Percentiles rank a stretch among this genome's conserved stretches.
Conservation (phyloP, 2,329 filamentous ascomycete species). For the Neonectria sp. region DNA sequence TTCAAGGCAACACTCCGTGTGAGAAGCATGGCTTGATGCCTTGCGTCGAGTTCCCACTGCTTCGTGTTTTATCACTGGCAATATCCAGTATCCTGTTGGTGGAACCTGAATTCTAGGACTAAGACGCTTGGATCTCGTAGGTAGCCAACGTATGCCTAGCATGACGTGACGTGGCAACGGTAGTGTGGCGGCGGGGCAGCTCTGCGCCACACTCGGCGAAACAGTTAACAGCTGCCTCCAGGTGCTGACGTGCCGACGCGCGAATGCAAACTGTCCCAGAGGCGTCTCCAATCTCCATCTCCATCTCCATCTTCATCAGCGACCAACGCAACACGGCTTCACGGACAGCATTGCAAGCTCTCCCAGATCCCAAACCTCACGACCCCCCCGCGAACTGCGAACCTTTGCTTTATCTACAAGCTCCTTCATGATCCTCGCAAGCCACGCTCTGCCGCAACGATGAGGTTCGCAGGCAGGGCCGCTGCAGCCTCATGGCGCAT, state of each 20-base stretch:
- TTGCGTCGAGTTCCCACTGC: not conserved
- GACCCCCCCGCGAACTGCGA: slow-evolving; percentile 2
- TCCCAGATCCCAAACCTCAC: slow-evolving; percentile 14
- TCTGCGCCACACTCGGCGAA: slow-evolving; percentile 42
- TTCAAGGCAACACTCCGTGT: not conserved
- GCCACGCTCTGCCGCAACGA: slow-evolving; percentile 59
- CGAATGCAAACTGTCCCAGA: slow-evolving; percentile 46
- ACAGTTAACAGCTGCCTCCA: slow-evolving; percentile 45
- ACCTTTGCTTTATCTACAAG: slow-evolving; percentile 18
- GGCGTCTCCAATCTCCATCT: slow-evolving; percentile 35
- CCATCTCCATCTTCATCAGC: slow-evolving; percentile 35
- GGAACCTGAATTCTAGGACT: slow-evolving; percentile 1
- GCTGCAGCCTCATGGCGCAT: slow-evolving; percentile 61
- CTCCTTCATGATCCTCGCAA: slow-evolving; percentile 60
- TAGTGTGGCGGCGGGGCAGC: slow-evolving; percentile 43
- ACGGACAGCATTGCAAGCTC: slow-evolving; percentile 26
- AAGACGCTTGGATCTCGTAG: slow-evolving; percentile 3
- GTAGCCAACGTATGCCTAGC: slow-evolving; percentile 22
- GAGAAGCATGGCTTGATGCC: not conserved
- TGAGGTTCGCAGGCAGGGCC: slow-evolving; percentile 68
- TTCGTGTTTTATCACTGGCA: not conserved
- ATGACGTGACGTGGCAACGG: slow-evolving; percentile 29
- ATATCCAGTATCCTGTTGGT: not conserved
- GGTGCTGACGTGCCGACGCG: slow-evolving; percentile 45
- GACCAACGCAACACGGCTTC: slow-evolving; percentile 17